Evolutionary conservation across 2,329 filamentous ascomycete species (phyloP).

Genomic region (Microascus cirrosus): DNA sequence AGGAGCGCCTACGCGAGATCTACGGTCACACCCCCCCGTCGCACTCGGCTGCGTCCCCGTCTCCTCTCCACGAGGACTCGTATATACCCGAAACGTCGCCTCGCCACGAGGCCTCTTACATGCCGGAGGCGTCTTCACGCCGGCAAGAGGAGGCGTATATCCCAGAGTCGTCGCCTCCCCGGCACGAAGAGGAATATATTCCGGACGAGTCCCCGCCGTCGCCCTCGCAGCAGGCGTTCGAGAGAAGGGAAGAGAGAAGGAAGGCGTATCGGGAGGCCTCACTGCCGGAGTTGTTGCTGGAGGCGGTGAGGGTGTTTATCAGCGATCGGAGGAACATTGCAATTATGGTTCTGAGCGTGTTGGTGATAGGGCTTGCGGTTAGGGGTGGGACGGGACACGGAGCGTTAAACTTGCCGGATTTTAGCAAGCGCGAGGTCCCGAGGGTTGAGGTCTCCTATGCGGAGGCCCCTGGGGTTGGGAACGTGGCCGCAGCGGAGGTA

Average conservation of each 20-base stretch:
- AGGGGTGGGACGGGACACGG: slow-evolving; percentile 12
- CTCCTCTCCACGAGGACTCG: slow-evolving; percentile 3
- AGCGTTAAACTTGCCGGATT: slow-evolving; percentile 1
- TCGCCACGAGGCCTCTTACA: background rate
- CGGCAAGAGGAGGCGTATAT: background rate
- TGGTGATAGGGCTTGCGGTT: slow-evolving; percentile 41
- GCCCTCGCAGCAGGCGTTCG: slow-evolving; percentile 14
- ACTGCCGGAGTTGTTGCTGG: slow-evolving; percentile 40
- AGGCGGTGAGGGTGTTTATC: slow-evolving; percentile 41
- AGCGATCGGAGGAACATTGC: slow-evolving; percentile 48
- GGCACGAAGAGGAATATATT: background rate
- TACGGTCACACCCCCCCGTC: slow-evolving; percentile 28
- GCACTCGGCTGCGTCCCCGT: slow-evolving; percentile 1
- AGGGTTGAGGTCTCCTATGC: background rate
- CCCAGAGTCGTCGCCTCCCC: slow-evolving; percentile 5
- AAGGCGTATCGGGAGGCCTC: slow-evolving; percentile 29
- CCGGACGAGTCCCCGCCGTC: slow-evolving; percentile 7
- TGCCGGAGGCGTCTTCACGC: background rate
- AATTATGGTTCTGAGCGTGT: slow-evolving; percentile 40
- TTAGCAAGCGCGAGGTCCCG: background rate
- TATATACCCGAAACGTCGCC: slow-evolving; percentile 3
- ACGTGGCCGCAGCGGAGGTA: background rate
- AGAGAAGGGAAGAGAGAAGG: slow-evolving; percentile 16
- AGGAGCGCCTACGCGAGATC: slow-evolving; percentile 41
- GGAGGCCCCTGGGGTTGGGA: background rate